Percentiles rank a stretch among this genome's conserved stretches.
Evolutionary conservation across 2,329 filamentous ascomycete species (phyloP).

Genomic region (Penicillium verrucosum): DNA sequence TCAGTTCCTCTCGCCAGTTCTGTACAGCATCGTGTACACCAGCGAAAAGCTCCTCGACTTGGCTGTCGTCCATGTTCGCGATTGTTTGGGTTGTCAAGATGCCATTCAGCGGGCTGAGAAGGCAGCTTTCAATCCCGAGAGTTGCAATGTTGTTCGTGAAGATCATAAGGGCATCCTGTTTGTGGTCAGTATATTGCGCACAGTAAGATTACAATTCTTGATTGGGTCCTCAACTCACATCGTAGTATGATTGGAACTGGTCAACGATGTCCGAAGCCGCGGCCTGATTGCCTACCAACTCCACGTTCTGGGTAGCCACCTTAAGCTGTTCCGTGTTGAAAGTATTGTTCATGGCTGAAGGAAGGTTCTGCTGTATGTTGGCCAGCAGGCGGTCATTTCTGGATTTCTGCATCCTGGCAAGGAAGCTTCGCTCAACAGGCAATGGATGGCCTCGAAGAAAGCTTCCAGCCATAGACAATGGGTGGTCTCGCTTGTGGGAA

Average conservation of each 20-base stretch:
- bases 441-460: neutral
- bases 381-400: slow-evolving; percentile 9
- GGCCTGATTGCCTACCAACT: slow-evolving; percentile 29
- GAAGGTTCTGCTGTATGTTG: neutral
- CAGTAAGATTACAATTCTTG: too few species aligned
- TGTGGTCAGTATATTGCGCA: neutral
- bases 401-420: slow-evolving; percentile 6
- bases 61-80: neutral
- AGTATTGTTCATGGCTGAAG: too few species aligned
- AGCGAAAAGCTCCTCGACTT: neutral
- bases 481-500: slow-evolving; percentile 22
- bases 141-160: neutral
- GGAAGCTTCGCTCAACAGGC: neutral
- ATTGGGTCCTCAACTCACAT: slow-evolving; percentile 11
- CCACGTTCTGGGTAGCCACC: neutral
- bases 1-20: neutral
- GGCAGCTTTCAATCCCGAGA: slow-evolving; percentile 1
- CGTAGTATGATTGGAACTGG: slow-evolving; percentile 28
- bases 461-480: slow-evolving; percentile 17
- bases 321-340: neutral
- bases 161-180: neutral
- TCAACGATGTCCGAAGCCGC: slow-evolving; percentile 31
- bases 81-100: neutral
- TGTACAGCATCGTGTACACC: neutral
- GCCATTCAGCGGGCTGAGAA: neutral